A percentile compares a stretch with the other conserved stretches of the same genome.
Conservation (phyloP, 2,329 filamentous ascomycete species). For the Polychaeton citri region DNA sequence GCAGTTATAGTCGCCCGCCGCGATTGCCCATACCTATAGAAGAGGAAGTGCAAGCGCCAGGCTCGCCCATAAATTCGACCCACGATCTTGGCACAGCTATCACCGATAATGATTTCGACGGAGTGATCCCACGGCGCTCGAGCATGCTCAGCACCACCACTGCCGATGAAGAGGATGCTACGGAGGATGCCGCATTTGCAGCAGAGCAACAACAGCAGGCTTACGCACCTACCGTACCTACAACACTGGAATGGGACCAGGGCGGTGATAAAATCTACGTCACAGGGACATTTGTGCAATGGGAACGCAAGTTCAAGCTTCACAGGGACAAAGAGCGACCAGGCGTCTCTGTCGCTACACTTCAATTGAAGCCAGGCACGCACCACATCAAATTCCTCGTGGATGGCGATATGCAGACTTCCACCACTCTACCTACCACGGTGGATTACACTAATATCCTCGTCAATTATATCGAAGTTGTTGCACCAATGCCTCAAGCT, state of each 20-base stretch:
- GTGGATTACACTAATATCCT: conserved; percentile 97
- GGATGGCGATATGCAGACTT: conserved; percentile 84
- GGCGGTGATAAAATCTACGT: conserved; percentile 81
- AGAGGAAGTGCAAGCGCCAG: conserved; percentile 77
- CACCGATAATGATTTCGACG: conserved; percentile 30
- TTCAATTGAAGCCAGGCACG: conserved; percentile 81
- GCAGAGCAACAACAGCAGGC: conserved; percentile 39
- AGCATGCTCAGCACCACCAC: conserved; percentile 43
- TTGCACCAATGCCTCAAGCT: conserved; percentile 13
- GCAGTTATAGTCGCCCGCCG: conserved; percentile 55
- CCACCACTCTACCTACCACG: conserved; percentile 75
- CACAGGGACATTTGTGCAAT: conserved; percentile 92
- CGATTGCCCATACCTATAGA: conserved; percentile 86
- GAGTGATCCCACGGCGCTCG: conserved; percentile 40
- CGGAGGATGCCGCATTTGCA: conserved; percentile 52
- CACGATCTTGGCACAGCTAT: conserved; percentile 44
- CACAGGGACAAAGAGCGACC: conserved; percentile 50
- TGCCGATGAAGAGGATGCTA: conserved; percentile 60
- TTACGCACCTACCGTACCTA: conserved; percentile 66
- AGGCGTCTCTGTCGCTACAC: conserved; percentile 54
- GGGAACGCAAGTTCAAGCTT: conserved; percentile 87
- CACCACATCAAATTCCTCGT: conserved; percentile 96
- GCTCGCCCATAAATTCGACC: conserved; percentile 73
- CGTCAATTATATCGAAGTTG: conserved; percentile 93
- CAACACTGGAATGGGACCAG: conserved; percentile 70